These are phyloP conservation scores for Cadophora sp. DNA, from an alignment of 2,329 filamentous ascomycete genomes.

Conservation along the genomic window DNA sequence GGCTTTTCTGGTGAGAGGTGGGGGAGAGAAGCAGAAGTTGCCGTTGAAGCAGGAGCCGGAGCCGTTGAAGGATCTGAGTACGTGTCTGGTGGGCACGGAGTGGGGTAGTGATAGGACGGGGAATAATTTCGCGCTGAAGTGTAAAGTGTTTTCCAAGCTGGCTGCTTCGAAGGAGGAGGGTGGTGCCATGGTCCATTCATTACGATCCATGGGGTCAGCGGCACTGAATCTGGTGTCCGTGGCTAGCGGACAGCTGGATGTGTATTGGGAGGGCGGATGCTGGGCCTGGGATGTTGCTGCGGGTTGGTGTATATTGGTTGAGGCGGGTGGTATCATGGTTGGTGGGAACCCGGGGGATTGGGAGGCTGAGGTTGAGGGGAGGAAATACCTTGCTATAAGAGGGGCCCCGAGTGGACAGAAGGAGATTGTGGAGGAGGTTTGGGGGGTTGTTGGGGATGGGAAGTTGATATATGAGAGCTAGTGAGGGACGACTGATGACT, in stretches of 20 bases:
- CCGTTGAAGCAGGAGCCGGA: constrained; percentile 57
- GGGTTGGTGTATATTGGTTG: constrained; percentile 76
- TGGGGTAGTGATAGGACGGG: constrained; percentile 75
- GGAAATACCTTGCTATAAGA: constrained; percentile 68
- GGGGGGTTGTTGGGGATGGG: constrained; percentile 62
- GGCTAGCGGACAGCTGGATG: constrained; percentile 73
- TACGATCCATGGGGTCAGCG: constrained; percentile 75
- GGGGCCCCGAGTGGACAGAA: constrained; percentile 65
- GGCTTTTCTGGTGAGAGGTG: constrained; percentile 57
- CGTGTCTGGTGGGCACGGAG: constrained; percentile 72
- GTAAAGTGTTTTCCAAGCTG: constrained; percentile 67
- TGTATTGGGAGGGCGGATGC: constrained; percentile 85
- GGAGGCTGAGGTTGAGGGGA: constrained; percentile 64
- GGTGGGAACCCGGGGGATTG: constrained; percentile 77
- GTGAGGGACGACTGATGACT: not conserved
- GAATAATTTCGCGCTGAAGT: constrained; percentile 74
- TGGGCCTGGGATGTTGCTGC: constrained; percentile 89
- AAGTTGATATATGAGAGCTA: constrained; percentile 54
- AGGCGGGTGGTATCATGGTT: constrained; percentile 77
- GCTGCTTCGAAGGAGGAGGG: constrained; percentile 64
- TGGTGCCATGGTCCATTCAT: constrained; percentile 77
- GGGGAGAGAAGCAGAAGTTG: constrained; percentile 49
- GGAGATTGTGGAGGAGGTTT: constrained; percentile 69
- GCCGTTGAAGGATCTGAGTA: constrained; percentile 65
- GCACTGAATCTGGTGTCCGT: constrained; percentile 78